Conservation (phyloP, 2,329 filamentous ascomycete genomes). For the Zymoseptoria ardabiliae region DNA sequence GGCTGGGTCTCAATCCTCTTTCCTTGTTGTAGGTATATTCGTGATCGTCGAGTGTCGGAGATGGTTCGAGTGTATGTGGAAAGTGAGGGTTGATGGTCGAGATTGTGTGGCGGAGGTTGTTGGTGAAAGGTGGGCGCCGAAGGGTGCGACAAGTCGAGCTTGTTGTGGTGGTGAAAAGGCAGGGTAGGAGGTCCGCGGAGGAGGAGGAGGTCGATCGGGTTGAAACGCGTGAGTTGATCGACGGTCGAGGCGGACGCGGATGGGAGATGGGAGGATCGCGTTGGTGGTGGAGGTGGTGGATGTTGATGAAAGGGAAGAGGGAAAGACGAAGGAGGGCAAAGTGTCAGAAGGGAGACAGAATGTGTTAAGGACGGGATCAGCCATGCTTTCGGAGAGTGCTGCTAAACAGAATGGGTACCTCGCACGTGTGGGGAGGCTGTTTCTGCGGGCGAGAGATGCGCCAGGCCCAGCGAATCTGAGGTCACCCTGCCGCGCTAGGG, state of each 20-base stretch:
- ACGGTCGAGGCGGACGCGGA: neutral
- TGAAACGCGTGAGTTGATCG: slow-evolving; percentile 1
- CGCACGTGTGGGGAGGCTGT: neutral
- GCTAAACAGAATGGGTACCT: neutral
- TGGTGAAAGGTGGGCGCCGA: neutral
- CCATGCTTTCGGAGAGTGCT: neutral
- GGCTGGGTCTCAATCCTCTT: slow-evolving; percentile 12
- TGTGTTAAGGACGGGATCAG: slow-evolving; percentile 1
- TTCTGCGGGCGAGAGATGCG: neutral
- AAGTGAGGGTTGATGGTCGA: slow-evolving; percentile 66
- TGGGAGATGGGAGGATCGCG: slow-evolving; percentile 64
- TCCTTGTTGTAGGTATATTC: neutral
- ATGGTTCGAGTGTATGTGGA: slow-evolving; percentile 2
- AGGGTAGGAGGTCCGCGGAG: neutral
- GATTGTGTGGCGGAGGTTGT: slow-evolving; percentile 1
- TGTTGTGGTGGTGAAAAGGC: neutral
- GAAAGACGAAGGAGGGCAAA: slow-evolving; percentile 9
- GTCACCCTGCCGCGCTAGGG: neutral
- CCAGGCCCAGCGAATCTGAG: neutral
- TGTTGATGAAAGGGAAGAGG: neutral
- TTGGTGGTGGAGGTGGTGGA: neutral
- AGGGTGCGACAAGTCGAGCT: slow-evolving; percentile 1
- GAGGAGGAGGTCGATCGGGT: neutral
- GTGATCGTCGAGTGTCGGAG: neutral
- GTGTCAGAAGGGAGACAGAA: slow-evolving; percentile 12